phyloP scores from a whole-genome alignment of 1,284 basidiomycete genomes.

The Cutaneotrichosporon mucoides region DNA sequence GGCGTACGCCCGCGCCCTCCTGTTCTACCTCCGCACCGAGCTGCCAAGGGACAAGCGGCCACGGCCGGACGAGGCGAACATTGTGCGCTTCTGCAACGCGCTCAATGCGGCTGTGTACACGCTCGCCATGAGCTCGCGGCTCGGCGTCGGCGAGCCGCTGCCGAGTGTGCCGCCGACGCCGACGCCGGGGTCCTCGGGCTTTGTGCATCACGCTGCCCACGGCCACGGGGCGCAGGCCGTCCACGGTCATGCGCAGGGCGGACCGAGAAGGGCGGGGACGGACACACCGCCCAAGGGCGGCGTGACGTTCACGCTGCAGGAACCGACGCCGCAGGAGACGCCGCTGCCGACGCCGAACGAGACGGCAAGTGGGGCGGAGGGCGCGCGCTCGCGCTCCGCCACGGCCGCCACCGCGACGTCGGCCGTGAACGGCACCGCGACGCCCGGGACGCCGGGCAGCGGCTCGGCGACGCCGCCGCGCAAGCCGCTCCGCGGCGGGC shows the following conservation, averaged over 20 bases:
- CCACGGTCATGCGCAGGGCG: too few species aligned
- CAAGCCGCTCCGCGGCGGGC: slow-evolving; percentile 18
- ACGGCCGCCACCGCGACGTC: slow-evolving; percentile 14
- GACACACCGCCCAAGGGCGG: not conserved
- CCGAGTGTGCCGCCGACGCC: slow-evolving; percentile 11
- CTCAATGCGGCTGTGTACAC: slow-evolving; percentile 73
- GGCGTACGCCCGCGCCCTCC: slow-evolving; percentile 67
- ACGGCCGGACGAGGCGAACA: slow-evolving; percentile 25
- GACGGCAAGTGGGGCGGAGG: too few species aligned
- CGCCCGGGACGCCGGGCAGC: not conserved
- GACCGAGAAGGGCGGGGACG: not conserved
- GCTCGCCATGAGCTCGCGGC: slow-evolving; percentile 63
- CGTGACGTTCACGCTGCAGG: slow-evolving; percentile 36
- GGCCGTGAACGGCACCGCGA: slow-evolving; percentile 7
- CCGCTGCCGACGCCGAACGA: too few species aligned
- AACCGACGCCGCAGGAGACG: slow-evolving; percentile 29
- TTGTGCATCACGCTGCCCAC: not conserved
- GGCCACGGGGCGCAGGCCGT: too few species aligned
- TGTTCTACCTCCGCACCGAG: slow-evolving; percentile 70
- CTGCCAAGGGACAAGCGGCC: slow-evolving; percentile 53
- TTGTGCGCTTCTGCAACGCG: slow-evolving; percentile 65
- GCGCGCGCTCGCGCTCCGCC: not conserved
- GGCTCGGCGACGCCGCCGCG: slow-evolving; percentile 8
- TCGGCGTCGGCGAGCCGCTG: slow-evolving; percentile 46
- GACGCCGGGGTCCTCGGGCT: not conserved